Conservation (phyloP, 176 grass and related monocot species). For the Hsuehochloa calcarea region DNA sequence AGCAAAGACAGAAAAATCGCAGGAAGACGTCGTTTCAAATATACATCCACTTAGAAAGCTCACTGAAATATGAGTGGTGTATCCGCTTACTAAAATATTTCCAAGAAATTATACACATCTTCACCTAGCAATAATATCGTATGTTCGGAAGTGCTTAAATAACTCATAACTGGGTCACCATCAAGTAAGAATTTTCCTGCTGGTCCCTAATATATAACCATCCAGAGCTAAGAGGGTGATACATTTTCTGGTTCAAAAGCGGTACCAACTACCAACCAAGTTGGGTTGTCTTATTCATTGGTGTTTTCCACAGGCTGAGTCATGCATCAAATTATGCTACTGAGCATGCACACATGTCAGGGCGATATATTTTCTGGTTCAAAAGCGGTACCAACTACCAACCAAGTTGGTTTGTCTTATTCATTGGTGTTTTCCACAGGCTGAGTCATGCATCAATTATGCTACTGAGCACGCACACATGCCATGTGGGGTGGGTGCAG, state of each 20-base stretch:
- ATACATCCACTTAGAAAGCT: constrained; percentile 7
- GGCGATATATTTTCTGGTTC: constrained; percentile 31
- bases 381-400: constrained; percentile 20
- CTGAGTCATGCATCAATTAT: background rate
- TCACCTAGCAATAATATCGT: constrained; percentile 23
- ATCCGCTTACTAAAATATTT: background rate
- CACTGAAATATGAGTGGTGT: constrained; percentile 12
- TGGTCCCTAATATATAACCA: constrained; percentile 18
- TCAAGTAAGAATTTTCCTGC: constrained; percentile 24
- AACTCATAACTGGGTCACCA: constrained; percentile 17
- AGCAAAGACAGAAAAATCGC: constrained; percentile 20
- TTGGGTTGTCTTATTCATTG: constrained; percentile 33
- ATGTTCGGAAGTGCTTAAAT: background rate
- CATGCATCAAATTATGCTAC: constrained; percentile 24
- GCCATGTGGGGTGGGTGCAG: no score
- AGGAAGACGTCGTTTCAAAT: background rate
- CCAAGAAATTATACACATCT: background rate
- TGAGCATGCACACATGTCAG: background rate
- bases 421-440: constrained; percentile 23
- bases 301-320: constrained; percentile 4
- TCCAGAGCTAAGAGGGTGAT: background rate
- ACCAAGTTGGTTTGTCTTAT: constrained; percentile 36
- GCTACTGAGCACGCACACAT: no score
- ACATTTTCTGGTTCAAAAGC: constrained; percentile 26
- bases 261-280: constrained; percentile 32